Evolutionary conservation across 805 yeast species (phyloP), one percentile per base, ranked within the genome.

Genomic region (Maudiozyma saulgeensis): DNA sequence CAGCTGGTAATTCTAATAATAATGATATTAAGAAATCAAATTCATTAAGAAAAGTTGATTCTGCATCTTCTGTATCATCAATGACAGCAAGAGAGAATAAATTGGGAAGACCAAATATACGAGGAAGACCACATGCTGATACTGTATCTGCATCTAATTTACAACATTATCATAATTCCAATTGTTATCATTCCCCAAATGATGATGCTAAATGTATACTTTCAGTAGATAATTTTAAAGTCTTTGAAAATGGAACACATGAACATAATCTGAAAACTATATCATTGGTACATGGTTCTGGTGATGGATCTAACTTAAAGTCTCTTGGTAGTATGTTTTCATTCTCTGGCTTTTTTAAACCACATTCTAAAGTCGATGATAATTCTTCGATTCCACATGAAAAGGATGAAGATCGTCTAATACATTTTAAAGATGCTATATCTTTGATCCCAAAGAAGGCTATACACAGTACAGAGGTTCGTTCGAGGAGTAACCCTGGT

Each of bases 211-310:
- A 56, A 25, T 51, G 57, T 41, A 55, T 61, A 21, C 47, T 60
- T 28, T 53, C 56, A 37, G 53, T 53, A 3, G 67, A 59, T 8
- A 57, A 52, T 41, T 64, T 64, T 41, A 57, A 52, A 41, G 58
- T 64, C 2, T 62, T 49, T 46, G 59, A 60, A 38, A 57, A 62
- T 46, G 66, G 66, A 21, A 55, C 55, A 34, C 68, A 64, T 51
- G 60, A 56, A 47, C 68, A 64, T 50, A 56, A 56, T 44, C 44
- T 64, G 37, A 59, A 56, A 28, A 56, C 58, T 9, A 54, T 58
- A 15, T 57, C 60, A 13, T 31, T 61, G 15, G 49, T 58, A 4
- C 38, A 45, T 18, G 51, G 50, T 18, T 11, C 25, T 35, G 49
- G 34, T 11, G 31, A 21, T 9, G 40, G 28, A 19, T 19, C 18